A percentile compares a stretch with the other conserved stretches of the same genome.
Evolutionary conservation across 2,329 filamentous ascomycete species (phyloP).

Genomic region (Nannizziopsis barbatae): DNA sequence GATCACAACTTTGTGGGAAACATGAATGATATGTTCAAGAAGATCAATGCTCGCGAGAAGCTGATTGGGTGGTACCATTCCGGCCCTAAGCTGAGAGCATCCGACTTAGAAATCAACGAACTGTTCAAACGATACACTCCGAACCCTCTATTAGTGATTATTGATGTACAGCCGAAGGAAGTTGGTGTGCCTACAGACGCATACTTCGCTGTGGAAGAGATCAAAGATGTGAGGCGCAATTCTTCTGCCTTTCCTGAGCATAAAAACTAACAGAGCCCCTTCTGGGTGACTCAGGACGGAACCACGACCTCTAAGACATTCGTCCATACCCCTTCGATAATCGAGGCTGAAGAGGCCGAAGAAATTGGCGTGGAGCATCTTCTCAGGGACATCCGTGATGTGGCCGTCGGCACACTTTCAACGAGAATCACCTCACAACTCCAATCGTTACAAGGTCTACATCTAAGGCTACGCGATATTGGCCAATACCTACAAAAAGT

Average conservation of each 20-base stretch:
- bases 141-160: conserved; percentile 90
- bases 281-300: conserved; percentile 57
- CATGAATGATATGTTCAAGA: conserved; percentile 99
- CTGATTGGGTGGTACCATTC: conserved; percentile 99
- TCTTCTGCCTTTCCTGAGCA: background rate
- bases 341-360: conserved; percentile 97
- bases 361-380: conserved; percentile 98
- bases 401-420: conserved; percentile 90
- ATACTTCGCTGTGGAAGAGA: conserved; percentile 98
- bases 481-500: conserved; percentile 93
- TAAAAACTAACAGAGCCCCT: background rate
- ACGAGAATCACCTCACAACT: conserved; percentile 96
- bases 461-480: conserved; percentile 89
- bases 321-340: conserved; percentile 94
- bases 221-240: conserved; percentile 72
- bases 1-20: conserved; percentile 99
- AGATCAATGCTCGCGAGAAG: conserved; percentile 97
- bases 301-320: conserved; percentile 96
- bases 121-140: conserved; percentile 98
- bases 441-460: conserved; percentile 90
- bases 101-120: conserved; percentile 98
- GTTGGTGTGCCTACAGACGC: conserved; percentile 95
- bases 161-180: conserved; percentile 97
- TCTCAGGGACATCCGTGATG: conserved; percentile 92
- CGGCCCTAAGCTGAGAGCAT: conserved; percentile 88